A percentile compares a stretch with the other conserved stretches of the same genome.
Conservation (phyloP, 352 stramenopile species). For the Globisporangium alternatum region DNA sequence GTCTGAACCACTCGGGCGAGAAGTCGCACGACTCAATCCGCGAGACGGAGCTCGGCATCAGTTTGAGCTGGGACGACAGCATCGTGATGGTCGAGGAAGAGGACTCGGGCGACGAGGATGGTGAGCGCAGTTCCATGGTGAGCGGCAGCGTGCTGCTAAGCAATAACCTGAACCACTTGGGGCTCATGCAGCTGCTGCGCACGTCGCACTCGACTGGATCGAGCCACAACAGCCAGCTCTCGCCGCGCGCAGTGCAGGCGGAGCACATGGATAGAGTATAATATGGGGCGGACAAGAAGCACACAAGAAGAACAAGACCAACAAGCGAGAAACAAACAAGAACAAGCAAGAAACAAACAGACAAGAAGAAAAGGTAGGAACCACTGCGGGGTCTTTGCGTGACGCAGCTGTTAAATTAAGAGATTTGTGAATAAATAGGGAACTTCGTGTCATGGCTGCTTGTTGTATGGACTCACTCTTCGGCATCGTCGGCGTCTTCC, state of each 20-base stretch:
- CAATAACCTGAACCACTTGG: constrained; percentile 59
- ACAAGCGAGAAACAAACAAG: background rate
- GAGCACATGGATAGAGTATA: constrained; percentile 77
- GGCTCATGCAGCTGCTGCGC: constrained; percentile 54
- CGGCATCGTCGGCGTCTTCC: constrained; percentile 2
- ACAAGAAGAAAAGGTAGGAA: background rate
- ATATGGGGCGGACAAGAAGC: constrained; percentile 10
- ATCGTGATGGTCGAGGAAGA: constrained; percentile 72
- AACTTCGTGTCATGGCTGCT: constrained; percentile 4
- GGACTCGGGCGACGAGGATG: constrained; percentile 31
- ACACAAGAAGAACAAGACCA: constrained; percentile 5
- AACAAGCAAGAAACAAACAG: background rate
- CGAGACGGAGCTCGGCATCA: constrained; percentile 75
- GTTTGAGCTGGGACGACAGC: constrained; percentile 67
- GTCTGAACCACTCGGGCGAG: constrained; percentile 59
- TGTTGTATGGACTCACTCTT: background rate
- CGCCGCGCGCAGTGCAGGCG: constrained; percentile 31
- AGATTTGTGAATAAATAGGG: constrained; percentile 19
- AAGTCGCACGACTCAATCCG: constrained; percentile 77
- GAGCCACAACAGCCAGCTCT: constrained; percentile 15
- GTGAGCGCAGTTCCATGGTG: constrained; percentile 33
- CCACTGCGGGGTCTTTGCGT: constrained; percentile 5
- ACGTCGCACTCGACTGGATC: constrained; percentile 32
- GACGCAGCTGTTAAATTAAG: constrained; percentile 17
- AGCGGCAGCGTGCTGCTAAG: constrained; percentile 45